These are phyloP conservation scores for Stephania japonica DNA, from an alignment of 164 flowering plant species.

Conservation along the genomic window DNA sequence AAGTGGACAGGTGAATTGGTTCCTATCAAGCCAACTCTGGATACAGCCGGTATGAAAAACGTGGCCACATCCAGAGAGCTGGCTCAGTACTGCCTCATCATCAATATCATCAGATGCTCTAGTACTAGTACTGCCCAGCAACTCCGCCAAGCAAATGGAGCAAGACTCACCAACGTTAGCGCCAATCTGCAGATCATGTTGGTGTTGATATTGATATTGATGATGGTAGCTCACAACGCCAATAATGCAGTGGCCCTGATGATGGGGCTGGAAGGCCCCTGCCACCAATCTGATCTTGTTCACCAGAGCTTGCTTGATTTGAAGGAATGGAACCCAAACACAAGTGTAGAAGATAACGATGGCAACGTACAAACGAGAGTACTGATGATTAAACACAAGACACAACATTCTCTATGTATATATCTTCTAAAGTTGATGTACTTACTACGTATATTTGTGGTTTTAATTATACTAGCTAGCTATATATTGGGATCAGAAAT, in stretches of 20 bases:
- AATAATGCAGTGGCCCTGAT: neutral
- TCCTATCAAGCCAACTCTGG: constrained; percentile 10
- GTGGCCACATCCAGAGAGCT: constrained; percentile 16
- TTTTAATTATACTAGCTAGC: neutral
- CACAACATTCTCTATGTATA: constrained; percentile 6
- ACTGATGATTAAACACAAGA: constrained; percentile 12
- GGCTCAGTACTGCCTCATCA: neutral
- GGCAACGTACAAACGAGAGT: constrained; percentile 12
- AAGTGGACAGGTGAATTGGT: constrained; percentile 19
- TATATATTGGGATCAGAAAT: neutral
- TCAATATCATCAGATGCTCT: constrained; percentile 11
- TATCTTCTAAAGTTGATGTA: neutral
- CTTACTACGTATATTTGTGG: neutral
- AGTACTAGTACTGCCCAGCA: constrained; percentile 12
- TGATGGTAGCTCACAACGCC: neutral
- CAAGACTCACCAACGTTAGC: neutral
- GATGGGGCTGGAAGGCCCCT: neutral
- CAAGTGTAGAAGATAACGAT: constrained; percentile 18
- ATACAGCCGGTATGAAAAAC: constrained; percentile 14
- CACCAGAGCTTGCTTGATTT: constrained; percentile 6
- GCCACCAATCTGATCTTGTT: neutral
- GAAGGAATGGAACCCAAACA: constrained; percentile 15
- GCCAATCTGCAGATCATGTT: neutral
- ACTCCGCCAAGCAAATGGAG: constrained; percentile 17
- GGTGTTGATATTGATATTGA: neutral